Base-by-base conservation (phyloP, 169 alveolate genomes). In the Cardiosporidium cionae region DNA sequence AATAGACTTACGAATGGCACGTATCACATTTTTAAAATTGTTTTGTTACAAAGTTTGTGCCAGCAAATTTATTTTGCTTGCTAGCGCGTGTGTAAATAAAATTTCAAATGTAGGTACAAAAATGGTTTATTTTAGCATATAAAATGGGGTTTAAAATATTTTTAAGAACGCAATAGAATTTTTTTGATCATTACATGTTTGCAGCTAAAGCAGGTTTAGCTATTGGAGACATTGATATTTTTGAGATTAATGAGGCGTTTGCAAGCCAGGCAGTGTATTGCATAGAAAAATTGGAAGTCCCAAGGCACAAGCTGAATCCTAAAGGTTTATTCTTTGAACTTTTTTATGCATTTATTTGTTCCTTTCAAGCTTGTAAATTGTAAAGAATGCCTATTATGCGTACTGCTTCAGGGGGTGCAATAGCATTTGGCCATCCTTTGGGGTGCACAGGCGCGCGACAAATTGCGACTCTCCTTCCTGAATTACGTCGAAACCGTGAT, bases 391-490 rank as follows among this genome's bases (percentile, higher is more conserved):
- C 28, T 34, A 5, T 5, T 62, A n/a, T 16, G 25, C 25, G 9
- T 9, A 44, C 58, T 65, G 7, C 3, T 33, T 0, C 70, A 74
- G 88, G 98, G 23, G 98, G 98, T 29, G 98, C 96, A 23, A 92
- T 92, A 52, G 96, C 98, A 3, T 83, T 94, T 1, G 98, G 98
- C 53, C 97, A 94, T 78, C 97, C 98, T 22, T 80, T 92, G 32
- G 98, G 97, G 32, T 87, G 93, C 79, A 92, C 96, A 36, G 98
- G 98, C 25, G 94, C 96, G 0, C 87, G 97, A 70, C 87, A 86
- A 81, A 83, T 90, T 34, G 93, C 93, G 22, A 90, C 96, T 22
- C 75, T 92, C 62, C 78, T 94, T 74, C 93, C 93, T 44, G 96
- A 92, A 86, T 77, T 94, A 77, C 88, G 91, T 79, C 80, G 96